Conservation (phyloP, 306 rosid species). For the Vicia villosa region DNA sequence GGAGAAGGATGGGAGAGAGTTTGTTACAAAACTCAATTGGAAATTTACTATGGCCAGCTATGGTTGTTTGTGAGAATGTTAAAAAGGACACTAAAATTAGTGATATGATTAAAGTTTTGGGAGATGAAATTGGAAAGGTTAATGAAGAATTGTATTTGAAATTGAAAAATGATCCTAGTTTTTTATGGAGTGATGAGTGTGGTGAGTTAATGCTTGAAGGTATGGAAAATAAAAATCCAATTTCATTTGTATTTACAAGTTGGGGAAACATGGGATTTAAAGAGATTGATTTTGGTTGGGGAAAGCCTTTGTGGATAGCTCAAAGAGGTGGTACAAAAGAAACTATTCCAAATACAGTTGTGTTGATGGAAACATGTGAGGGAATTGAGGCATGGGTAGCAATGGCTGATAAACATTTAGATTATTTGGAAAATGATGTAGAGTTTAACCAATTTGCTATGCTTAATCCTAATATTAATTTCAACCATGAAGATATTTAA, state of each 20-base stretch:
- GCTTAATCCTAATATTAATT: constrained; percentile 28
- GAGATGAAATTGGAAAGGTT: constrained; percentile 13
- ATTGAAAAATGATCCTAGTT: too few species aligned
- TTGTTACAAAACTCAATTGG: constrained; percentile 31
- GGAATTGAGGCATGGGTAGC: constrained; percentile 66
- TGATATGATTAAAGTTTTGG: constrained; percentile 25
- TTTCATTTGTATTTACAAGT: too few species aligned
- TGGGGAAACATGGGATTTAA: too few species aligned
- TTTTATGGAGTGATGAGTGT: too few species aligned
- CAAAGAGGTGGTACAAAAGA: too few species aligned
- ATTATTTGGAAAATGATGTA: constrained; percentile 39
- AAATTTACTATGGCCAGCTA: constrained; percentile 40
- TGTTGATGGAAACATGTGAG: too few species aligned
- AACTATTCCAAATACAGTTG: too few species aligned
- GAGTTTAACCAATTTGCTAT: constrained; percentile 39
- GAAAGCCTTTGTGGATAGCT: too few species aligned
- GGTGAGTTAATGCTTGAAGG: too few species aligned
- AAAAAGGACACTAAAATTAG: constrained; percentile 4
- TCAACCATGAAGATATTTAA: background rate
- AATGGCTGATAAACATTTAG: constrained; percentile 39
- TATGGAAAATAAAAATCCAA: too few species aligned
- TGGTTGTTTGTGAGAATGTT: constrained; percentile 9
- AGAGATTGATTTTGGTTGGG: too few species aligned
- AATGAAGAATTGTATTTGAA: constrained; percentile 36
- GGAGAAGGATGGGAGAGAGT: constrained; percentile 46